Evolutionary conservation across 2,329 filamentous ascomycete genomes (phyloP).

Genomic region (Aureobasidium uvarum): DNA sequence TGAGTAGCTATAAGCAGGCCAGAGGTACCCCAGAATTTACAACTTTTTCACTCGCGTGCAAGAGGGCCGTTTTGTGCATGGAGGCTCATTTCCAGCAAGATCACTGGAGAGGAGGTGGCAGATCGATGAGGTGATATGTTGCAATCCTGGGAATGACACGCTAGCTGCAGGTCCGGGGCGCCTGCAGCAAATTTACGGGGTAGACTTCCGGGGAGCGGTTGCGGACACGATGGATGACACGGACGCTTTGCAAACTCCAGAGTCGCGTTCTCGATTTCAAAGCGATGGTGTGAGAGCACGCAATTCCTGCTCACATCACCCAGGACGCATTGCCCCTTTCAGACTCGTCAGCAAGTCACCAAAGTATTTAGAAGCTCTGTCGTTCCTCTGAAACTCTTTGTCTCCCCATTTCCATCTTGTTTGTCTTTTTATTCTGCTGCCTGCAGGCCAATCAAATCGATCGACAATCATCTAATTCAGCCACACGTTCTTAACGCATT

Average conservation of each 20-base stretch:
- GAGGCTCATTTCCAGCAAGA: background rate
- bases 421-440: slow-evolving; percentile 16
- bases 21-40: slow-evolving; percentile 8
- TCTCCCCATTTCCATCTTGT: background rate
- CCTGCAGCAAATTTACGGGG: slow-evolving; percentile 18
- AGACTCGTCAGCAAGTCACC: background rate
- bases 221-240: background rate
- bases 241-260: background rate
- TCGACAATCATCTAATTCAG: background rate
- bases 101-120: background rate
- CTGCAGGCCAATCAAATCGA: slow-evolving; percentile 18
- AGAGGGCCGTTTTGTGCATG: slow-evolving; percentile 9
- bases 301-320: slow-evolving; percentile 13
- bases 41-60: slow-evolving; percentile 19
- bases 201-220: slow-evolving; percentile 4
- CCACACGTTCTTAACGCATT: slow-evolving; percentile 12
- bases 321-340: background rate
- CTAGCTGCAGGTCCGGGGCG: slow-evolving; percentile 7
- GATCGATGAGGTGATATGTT: slow-evolving; percentile 7
- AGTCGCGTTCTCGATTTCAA: slow-evolving; percentile 16
- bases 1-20: slow-evolving; percentile 8
- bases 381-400: background rate
- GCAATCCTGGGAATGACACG: slow-evolving; percentile 12
- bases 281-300: slow-evolving; percentile 25
- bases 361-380: slow-evolving; percentile 18